Evolutionary conservation across 768 basidiomycete species (phyloP).

Genomic region (Mycena epipterygia): DNA sequence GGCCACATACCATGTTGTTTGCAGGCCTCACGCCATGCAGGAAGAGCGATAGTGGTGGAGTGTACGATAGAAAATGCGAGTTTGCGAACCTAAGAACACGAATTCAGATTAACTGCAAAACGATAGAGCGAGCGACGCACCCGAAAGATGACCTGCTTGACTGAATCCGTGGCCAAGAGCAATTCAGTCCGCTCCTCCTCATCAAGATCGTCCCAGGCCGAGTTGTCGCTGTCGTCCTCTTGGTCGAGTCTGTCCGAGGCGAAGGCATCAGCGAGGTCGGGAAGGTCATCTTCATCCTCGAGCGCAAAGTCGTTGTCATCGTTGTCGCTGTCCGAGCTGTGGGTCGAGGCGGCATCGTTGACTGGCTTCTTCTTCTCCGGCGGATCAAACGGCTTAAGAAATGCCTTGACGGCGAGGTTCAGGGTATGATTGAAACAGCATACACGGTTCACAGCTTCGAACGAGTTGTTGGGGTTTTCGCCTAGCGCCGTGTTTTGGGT

Average conservation of each 20-base stretch:
- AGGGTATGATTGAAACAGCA: slow-evolving; percentile 5
- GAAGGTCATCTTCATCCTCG: not conserved
- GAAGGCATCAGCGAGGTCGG: not conserved
- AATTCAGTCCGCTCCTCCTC: not conserved
- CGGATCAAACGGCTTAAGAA: slow-evolving; percentile 14
- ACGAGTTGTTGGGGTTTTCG: slow-evolving; percentile 23
- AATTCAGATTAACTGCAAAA: not conserved
- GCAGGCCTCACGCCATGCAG: slow-evolving; percentile 42
- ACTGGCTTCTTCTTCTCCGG: not conserved
- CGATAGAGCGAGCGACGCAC: not conserved
- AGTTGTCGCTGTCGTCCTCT: not conserved
- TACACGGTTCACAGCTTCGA: slow-evolving; percentile 6
- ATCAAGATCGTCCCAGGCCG: not conserved
- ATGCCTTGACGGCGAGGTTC: slow-evolving; percentile 1
- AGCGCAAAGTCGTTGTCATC: not conserved
- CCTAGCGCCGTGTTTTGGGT: slow-evolving; percentile 36
- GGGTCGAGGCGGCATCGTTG: not conserved
- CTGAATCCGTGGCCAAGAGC: not conserved
- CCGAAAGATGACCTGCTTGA: not conserved
- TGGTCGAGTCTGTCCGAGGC: not conserved
- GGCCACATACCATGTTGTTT: slow-evolving; percentile 11
- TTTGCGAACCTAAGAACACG: slow-evolving; percentile 31
- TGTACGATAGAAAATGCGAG: slow-evolving; percentile 43
- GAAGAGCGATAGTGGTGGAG: slow-evolving; percentile 48
- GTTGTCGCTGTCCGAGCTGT: not conserved